These are phyloP conservation scores for Pseudogymnoascus sp. DNA, from an alignment of 2,329 filamentous ascomycete genomes.

Conservation along the genomic window DNA sequence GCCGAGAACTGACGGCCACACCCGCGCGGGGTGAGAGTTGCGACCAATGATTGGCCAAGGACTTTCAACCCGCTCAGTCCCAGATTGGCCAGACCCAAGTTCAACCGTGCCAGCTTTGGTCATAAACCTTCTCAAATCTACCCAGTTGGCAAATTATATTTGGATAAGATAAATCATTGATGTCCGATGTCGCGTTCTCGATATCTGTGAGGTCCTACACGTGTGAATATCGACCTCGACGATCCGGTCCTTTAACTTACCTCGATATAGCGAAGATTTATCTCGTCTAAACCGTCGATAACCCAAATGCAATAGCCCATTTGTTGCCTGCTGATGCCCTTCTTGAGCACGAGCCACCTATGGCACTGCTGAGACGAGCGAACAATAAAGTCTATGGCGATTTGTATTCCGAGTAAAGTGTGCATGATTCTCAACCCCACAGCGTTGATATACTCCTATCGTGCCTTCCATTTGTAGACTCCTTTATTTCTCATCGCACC, in stretches of 20 bases:
- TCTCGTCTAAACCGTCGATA: not conserved
- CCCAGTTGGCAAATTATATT: not conserved
- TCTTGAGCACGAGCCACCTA: constrained; percentile 29
- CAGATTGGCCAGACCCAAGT: not conserved
- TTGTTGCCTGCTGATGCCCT: constrained; percentile 9
- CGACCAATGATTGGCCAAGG: not conserved
- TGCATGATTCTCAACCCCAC: too few relatives aligned
- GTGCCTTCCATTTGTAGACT: too few relatives aligned
- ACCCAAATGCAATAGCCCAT: not conserved
- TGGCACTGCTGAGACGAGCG: constrained; percentile 27
- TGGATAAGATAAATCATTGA: not conserved
- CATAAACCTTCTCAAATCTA: not conserved
- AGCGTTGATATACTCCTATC: too few relatives aligned
- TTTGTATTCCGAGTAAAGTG: not conserved
- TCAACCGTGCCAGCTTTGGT: not conserved
- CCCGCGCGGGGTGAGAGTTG: not conserved
- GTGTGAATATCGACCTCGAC: not conserved
- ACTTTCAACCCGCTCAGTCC: not conserved
- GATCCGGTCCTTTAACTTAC: not conserved
- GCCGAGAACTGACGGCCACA: not conserved
- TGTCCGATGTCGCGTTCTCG: not conserved
- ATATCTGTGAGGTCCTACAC: not conserved
- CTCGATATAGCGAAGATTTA: not conserved
- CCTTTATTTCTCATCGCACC: not conserved
- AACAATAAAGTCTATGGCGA: not conserved